Evolutionary conservation across 257 asterid genomes (phyloP).

Genomic region (Fraxinus cuspidata): DNA sequence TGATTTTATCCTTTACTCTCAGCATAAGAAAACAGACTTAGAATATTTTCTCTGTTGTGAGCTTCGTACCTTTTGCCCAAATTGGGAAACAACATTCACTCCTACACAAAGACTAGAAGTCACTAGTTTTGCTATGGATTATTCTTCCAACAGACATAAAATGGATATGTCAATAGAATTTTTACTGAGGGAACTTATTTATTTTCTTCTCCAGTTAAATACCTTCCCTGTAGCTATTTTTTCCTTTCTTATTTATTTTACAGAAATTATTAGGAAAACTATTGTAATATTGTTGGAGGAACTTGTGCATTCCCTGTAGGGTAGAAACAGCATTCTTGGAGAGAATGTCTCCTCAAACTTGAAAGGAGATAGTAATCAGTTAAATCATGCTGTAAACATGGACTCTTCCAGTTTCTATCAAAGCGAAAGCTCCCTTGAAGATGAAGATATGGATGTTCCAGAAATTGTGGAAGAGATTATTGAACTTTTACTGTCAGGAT

Average conservation of each 20-base stretch:
- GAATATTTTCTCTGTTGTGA: not conserved
- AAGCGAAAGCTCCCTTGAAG: conserved; percentile 51
- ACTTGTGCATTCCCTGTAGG: conserved; percentile 47
- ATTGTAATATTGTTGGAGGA: not conserved
- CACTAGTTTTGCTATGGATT: not conserved
- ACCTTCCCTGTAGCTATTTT: not conserved
- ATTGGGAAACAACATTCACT: not conserved
- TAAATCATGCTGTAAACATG: conserved; percentile 32
- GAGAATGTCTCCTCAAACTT: conserved; percentile 41
- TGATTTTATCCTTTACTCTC: conserved; percentile 1
- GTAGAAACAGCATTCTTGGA: conserved; percentile 63
- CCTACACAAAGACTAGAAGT: not conserved
- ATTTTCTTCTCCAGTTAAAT: not conserved
- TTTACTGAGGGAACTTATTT: conserved; percentile 4
- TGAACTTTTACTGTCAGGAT: conserved; percentile 73
- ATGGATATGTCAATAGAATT: not conserved
- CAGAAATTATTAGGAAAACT: not conserved
- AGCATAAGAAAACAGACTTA: not conserved
- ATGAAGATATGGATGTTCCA: conserved; percentile 93
- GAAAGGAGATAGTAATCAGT: conserved; percentile 38
- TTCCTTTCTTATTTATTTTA: conserved; percentile 1
- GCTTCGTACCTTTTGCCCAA: not conserved
- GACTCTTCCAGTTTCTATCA: conserved; percentile 36
- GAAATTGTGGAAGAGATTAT: conserved; percentile 84
- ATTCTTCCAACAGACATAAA: not conserved